A percentile compares a stretch with the other conserved stretches of the same genome.
phyloP scores from a whole-genome alignment of 345 rosid genomes.

The Bruguiera sexangula region DNA sequence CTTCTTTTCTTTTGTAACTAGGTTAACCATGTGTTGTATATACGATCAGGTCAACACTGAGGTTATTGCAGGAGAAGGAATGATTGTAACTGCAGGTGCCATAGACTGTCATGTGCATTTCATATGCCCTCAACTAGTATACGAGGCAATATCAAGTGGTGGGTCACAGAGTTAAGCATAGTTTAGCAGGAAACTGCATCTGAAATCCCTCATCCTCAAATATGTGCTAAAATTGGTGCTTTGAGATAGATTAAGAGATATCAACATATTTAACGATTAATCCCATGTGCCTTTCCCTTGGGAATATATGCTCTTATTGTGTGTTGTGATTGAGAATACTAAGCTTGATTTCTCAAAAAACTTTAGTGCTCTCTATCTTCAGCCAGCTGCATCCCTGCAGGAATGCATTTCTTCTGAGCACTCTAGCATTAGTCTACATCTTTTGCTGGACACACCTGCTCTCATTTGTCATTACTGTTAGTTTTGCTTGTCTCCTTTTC shows the following conservation, averaged over 20 bases:
- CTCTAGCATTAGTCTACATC: not conserved
- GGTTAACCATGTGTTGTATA: conserved; percentile 22
- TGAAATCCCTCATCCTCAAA: not conserved
- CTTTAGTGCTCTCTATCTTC: not conserved
- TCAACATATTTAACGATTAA: too few species aligned
- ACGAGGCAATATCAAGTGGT: conserved; percentile 98
- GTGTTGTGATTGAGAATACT: not conserved
- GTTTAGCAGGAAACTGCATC: conserved; percentile 7
- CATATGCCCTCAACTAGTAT: conserved; percentile 88
- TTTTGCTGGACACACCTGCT: not conserved
- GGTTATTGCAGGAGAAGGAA: conserved; percentile 93
- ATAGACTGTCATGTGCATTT: conserved; percentile 98
- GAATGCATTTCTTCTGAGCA: not conserved
- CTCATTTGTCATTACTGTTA: not conserved
- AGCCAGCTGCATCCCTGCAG: not conserved
- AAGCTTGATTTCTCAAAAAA: not conserved
- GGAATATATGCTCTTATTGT: not conserved
- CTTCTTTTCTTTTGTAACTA: conserved; percentile 16
- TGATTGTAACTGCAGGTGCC: conserved; percentile 89
- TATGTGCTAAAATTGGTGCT: too few species aligned
- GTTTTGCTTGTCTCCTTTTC: too few species aligned
- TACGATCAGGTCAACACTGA: conserved; percentile 55
- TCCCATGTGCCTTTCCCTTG: not conserved
- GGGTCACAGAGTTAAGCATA: conserved; percentile 27
- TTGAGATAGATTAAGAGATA: too few species aligned